Evolutionary conservation across 805 yeast genomes (phyloP), one percentile per base, ranked within the genome.

Genomic region (Schizosaccharomyces osmophilus): DNA sequence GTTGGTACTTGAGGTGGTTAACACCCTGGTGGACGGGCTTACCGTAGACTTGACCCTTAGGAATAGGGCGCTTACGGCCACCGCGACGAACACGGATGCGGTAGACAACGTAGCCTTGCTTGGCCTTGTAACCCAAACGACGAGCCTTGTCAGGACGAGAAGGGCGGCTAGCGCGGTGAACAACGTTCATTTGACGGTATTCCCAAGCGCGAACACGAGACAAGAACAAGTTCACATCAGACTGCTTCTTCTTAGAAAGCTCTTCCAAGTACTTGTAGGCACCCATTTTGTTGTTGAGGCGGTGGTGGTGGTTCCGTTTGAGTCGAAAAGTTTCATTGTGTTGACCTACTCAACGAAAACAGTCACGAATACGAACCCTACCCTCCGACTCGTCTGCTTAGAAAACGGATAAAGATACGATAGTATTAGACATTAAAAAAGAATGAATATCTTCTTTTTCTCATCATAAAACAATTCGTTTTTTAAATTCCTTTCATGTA

Each of bases 1-100:
- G 87, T 82, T 93, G 98, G 95, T 88, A 89, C 82, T 93, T 93
- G 81, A 93, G 86, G 79, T 93, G 97, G 82, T 82, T 83, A 71
- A 93, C 93, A 87, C 98, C 98, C 82, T 87, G 95, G 95, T 93
- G 93, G 82, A 98, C 93, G 84, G 98, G 98, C 86, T 93, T 93
- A 87, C 66, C 66, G 84, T 93, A 90, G 77, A 97, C 93, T 74
- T 97, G 97, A 87, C 98, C 98, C 93, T 93, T 93, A 81, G 94
- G 88, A 73, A 85, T 97, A 73, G 97, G 97, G 82, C 95, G 87
- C 96, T 93, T 93, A 86, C 98, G 89, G 83, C 90, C 90, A 83
- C 98, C 98, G 81, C 98, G 87, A 82, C 97, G 87, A 73, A 93
- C 97, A 80, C 98, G 87, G 78, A 90, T 80, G 79, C 98, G 85